Conservation (phyloP, 2,329 filamentous ascomycete genomes). For the Epichloe sp. region DNA sequence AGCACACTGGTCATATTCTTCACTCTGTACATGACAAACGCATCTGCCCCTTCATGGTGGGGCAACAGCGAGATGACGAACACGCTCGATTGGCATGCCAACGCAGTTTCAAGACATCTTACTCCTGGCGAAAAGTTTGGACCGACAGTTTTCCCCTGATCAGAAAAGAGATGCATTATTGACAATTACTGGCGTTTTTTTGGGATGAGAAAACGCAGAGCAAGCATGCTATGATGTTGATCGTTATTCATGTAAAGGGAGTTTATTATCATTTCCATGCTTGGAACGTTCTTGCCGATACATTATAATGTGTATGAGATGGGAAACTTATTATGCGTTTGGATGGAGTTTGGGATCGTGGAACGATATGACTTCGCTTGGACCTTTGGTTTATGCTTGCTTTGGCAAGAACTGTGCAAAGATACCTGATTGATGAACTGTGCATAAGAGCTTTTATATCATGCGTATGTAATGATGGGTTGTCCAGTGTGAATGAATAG, state of each 20-base stretch:
- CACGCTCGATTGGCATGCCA: conserved; percentile 32
- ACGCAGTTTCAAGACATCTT: conserved; percentile 30
- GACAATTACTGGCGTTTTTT: neutral
- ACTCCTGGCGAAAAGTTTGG: conserved; percentile 36
- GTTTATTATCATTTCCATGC: neutral
- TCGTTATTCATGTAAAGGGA: neutral
- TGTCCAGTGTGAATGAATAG: no score
- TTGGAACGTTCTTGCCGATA: neutral
- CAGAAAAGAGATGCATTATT: neutral
- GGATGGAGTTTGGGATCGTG: conserved; percentile 8
- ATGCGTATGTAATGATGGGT: no score
- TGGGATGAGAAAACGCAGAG: conserved; percentile 1
- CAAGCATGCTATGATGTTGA: neutral
- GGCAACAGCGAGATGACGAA: conserved; percentile 37
- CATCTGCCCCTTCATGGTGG: conserved; percentile 46
- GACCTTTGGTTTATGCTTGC: neutral
- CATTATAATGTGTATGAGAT: neutral
- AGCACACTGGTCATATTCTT: conserved; percentile 59
- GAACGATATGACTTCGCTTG: neutral
- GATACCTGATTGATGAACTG: conserved; percentile 8
- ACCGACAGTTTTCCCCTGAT: conserved; percentile 19
- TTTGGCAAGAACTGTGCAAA: neutral
- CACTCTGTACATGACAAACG: conserved; percentile 46
- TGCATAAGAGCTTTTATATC: neutral
- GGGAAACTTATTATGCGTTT: conserved; percentile 1